Evolutionary conservation across 2,329 filamentous ascomycete genomes (phyloP).

Genomic region (Microsporum audouinii): DNA sequence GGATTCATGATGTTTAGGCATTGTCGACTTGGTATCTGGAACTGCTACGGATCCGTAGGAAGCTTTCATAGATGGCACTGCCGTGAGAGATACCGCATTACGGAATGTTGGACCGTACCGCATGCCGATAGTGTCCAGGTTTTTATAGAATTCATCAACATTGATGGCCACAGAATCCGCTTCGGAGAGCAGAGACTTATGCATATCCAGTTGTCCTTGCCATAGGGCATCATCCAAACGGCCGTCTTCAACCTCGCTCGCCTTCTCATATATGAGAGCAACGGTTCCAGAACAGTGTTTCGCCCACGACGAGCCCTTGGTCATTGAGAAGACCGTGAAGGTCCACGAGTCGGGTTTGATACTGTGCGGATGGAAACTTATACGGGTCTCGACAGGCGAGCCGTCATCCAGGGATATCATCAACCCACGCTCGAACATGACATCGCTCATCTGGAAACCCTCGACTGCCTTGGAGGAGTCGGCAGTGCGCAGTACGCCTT

Average conservation of each 20-base stretch:
- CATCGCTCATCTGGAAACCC: not conserved
- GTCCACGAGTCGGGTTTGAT: not conserved
- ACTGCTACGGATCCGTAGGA: not conserved
- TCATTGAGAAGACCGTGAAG: slow-evolving; percentile 4
- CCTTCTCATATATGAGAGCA: slow-evolving; percentile 11
- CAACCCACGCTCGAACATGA: not conserved
- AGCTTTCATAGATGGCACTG: not conserved
- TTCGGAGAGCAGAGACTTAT: not conserved
- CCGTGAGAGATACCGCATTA: not conserved
- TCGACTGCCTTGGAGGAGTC: not conserved
- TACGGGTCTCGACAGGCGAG: not conserved
- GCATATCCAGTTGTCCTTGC: slow-evolving; percentile 10
- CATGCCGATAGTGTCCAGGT: not conserved
- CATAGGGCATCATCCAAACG: slow-evolving; percentile 16
- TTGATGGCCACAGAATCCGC: not conserved
- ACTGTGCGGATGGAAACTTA: slow-evolving; percentile 1
- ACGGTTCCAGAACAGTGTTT: not conserved
- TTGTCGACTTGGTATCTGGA: not conserved
- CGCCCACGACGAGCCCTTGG: not conserved
- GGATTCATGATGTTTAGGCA: slow-evolving; percentile 3
- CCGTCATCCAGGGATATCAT: not conserved
- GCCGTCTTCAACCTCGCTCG: slow-evolving; percentile 14
- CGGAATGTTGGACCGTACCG: slow-evolving; percentile 3
- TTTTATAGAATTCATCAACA: not conserved
- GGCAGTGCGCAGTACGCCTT: slow-evolving; percentile 14